Percentiles rank a stretch among this genome's conserved stretches.
Evolutionary conservation across 169 alveolate genomes (phyloP).

Genomic region (Plasmodium yoelii): DNA sequence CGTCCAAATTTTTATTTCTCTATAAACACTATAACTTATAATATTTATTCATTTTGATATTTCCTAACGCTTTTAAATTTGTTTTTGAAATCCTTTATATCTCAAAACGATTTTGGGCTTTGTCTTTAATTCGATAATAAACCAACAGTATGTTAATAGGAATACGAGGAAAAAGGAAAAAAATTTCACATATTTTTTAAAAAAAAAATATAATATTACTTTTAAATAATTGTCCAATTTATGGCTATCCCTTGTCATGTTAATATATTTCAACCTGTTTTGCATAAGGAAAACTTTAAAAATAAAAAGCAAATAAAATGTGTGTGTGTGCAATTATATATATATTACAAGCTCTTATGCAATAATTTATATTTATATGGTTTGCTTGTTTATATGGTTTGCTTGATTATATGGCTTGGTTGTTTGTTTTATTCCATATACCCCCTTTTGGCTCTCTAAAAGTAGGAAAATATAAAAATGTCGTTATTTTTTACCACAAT

Average conservation of each 20-base stretch:
- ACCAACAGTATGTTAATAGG: not conserved
- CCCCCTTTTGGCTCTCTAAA: conserved; percentile 32
- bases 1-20: too few relatives aligned
- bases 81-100: conserved; percentile 67
- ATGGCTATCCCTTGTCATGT: conserved; percentile 31
- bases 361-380: not conserved
- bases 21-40: too few relatives aligned
- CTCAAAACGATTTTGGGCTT: conserved; percentile 38
- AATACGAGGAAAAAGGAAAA: not conserved
- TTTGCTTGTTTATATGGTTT: not conserved
- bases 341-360: not conserved
- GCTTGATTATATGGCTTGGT: too few relatives aligned
- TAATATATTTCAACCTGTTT: conserved; percentile 51
- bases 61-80: not conserved
- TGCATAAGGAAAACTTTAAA: conserved; percentile 63
- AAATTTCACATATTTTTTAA: not conserved
- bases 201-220: not conserved
- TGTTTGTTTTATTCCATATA: conserved; percentile 3
- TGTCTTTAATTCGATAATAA: conserved; percentile 19
- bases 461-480: not conserved
- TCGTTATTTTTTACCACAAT: not conserved
- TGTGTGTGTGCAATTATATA: not conserved
- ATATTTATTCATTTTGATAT: too few relatives aligned
- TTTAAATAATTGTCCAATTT: conserved; percentile 51
- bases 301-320: not conserved